A percentile compares a stretch with the other conserved stretches of the same genome.
These are phyloP conservation scores for Aspergillus sp. DNA, from an alignment of 2,329 filamentous ascomycete species.

Conservation along the genomic window DNA sequence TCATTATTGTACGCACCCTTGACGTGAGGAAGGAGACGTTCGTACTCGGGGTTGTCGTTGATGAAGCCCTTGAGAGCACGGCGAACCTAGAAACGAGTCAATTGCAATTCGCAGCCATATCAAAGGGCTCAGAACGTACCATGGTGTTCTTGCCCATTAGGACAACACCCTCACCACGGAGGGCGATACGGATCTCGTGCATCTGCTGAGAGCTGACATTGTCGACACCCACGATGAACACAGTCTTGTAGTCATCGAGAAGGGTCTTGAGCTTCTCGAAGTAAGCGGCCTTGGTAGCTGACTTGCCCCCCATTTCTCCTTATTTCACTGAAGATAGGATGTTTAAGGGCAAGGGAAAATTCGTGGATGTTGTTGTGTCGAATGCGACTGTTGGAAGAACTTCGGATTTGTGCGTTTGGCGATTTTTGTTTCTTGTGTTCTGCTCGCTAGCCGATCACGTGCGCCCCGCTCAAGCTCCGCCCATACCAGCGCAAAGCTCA, in stretches of 20 bases:
- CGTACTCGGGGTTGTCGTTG: slow-evolving; percentile 89
- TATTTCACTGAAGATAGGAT: slow-evolving; percentile 89
- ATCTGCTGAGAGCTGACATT: slow-evolving; percentile 99
- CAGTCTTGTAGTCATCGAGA: slow-evolving; percentile 93
- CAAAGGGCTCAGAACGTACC: slow-evolving; percentile 59
- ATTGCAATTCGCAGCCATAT: neutral
- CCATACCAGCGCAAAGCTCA: neutral
- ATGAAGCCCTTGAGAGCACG: slow-evolving; percentile 97
- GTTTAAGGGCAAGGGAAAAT: slow-evolving; percentile 86
- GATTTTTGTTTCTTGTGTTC: slow-evolving; percentile 40
- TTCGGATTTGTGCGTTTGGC: slow-evolving; percentile 24
- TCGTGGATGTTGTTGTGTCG: slow-evolving; percentile 30
- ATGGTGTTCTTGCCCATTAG: slow-evolving; percentile 99
- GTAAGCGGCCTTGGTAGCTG: slow-evolving; percentile 91
- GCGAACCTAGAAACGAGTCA: slow-evolving; percentile 67
- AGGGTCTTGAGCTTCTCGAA: slow-evolving; percentile 99
- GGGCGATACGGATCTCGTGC: slow-evolving; percentile 97
- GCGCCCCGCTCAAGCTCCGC: slow-evolving; percentile 21
- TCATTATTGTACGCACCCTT: slow-evolving; percentile 61
- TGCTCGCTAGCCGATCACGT: slow-evolving; percentile 46
- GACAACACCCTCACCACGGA: slow-evolving; percentile 90
- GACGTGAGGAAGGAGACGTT: slow-evolving; percentile 94
- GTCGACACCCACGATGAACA: slow-evolving; percentile 97
- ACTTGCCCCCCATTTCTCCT: slow-evolving; percentile 99
- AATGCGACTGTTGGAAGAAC: slow-evolving; percentile 31